phyloP scores from a whole-genome alignment of 2,329 filamentous ascomycete species.

The Talaromyces sp. region DNA sequence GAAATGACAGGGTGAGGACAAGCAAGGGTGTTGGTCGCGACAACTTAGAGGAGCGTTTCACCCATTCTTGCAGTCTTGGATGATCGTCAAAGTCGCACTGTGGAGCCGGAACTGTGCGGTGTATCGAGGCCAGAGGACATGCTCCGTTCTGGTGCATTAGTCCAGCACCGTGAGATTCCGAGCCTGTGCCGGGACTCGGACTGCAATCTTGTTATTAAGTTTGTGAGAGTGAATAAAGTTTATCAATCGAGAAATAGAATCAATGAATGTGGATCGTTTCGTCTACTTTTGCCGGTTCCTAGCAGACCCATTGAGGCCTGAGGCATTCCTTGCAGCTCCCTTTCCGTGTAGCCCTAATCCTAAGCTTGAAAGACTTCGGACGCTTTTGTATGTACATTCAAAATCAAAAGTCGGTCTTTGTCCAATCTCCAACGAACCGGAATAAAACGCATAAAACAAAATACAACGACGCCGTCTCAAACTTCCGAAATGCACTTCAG shows the following conservation, averaged over 20 bases:
- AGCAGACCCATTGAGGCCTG: not conserved
- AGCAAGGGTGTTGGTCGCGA: not conserved
- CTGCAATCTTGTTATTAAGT: not conserved
- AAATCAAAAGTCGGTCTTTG: not conserved
- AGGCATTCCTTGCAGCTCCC: not conserved
- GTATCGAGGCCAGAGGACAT: not conserved
- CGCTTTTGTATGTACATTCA: not conserved
- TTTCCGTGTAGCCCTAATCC: not conserved
- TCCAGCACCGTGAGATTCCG: not conserved
- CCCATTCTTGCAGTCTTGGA: not conserved
- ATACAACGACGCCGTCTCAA: not conserved
- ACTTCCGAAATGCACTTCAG: not conserved
- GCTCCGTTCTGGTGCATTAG: slow-evolving; percentile 1
- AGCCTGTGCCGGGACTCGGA: not conserved
- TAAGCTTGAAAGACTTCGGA: not conserved
- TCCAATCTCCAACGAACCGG: not conserved
- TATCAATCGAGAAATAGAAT: not conserved
- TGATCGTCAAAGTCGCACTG: not conserved
- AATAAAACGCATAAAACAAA: too few species aligned
- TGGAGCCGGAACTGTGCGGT: not conserved
- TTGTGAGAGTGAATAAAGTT: not conserved
- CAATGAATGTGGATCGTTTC: not conserved
- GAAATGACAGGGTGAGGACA: slow-evolving; percentile 3
- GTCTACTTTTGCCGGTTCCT: not conserved
- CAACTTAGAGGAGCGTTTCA: not conserved